Evolutionary conservation across 441 rosid genomes (phyloP).

Genomic region (Corymbia citriodora): DNA sequence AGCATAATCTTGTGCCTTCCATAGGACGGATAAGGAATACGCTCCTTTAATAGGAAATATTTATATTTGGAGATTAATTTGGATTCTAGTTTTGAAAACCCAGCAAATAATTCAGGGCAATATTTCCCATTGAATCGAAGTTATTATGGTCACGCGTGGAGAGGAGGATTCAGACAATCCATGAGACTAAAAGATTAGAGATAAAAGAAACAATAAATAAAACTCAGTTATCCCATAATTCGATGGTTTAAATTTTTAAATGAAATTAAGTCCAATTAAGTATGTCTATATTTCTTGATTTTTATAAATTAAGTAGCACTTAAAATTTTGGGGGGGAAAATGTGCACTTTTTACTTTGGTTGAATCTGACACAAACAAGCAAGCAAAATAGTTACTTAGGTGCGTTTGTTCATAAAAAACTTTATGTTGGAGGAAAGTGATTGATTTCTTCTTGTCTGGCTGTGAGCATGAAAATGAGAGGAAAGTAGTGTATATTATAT

Average conservation of each 20-base stretch:
- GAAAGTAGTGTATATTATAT: not conserved
- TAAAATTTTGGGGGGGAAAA: not conserved
- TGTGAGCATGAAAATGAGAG: not conserved
- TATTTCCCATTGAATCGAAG: not conserved
- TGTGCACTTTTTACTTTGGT: not conserved
- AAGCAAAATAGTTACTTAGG: not conserved
- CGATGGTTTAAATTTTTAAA: not conserved
- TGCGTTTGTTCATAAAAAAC: not conserved
- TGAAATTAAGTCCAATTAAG: not conserved
- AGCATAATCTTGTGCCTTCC: not conserved
- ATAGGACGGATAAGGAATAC: not conserved
- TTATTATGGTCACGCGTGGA: not conserved
- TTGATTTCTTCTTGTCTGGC: not conserved
- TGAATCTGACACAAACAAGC: not conserved
- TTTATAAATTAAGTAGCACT: not conserved
- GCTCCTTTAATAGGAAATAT: not conserved
- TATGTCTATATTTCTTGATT: not conserved
- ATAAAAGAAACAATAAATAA: not conserved
- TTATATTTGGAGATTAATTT: not conserved
- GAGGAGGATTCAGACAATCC: not conserved
- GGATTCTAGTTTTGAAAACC: not conserved
- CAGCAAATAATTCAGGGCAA: not conserved
- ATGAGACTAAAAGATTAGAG: not conserved
- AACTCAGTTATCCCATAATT: not conserved
- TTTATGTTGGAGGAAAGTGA: not conserved